Base-by-base conservation (phyloP, 352 stramenopile genomes). In the Phytophthora tubulina region DNA sequence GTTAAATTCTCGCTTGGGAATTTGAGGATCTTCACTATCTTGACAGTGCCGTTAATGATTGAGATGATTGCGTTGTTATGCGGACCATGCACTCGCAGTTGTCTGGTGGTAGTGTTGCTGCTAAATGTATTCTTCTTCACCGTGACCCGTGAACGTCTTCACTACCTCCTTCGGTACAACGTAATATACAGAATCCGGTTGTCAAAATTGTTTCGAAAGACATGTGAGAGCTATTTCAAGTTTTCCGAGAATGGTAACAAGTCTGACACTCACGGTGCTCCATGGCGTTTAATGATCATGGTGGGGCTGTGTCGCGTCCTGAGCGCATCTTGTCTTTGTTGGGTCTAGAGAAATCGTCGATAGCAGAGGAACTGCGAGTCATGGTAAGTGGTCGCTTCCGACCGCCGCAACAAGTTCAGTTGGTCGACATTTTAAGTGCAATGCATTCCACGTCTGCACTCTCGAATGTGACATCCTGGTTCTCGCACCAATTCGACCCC, bases 401-500 rank as follows among this genome's bases (percentile, higher is more conserved):
- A 5, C 39, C 51, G 2, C 67, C 84, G 6, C 82, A 91, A 63
- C 69, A 85, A 53, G 30, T 60, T 0, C 80, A 89, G 31, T 64
- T 91, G 14, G 51, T 70, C 2, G 49, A 56, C 14, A 65, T 80
- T 0, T 56, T 92, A 14, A 33, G 41, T 3, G 54, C 62, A 3
- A 76, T 86, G 57, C 45, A 72, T 30, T 53, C 61, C 0, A 58
- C 54, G 13, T 31, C 44, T 14, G 46, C 81, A 6, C 56, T 81
- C 5, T 53, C 62, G 27, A 78, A 84, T 46, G 63, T 89, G 7
- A 62, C 65, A 10, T 70, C 63, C 10, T 72, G 81, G 64, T 92
- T 90, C 42, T 83, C 88, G 51, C 79, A 79, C 33, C 81, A 82
- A 41, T 76, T 90, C 30, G 82, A 90, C 52, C 81, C 88, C 6